Conservation (phyloP, 2,329 filamentous ascomycete species). For the Cercospora beticola region DNA sequence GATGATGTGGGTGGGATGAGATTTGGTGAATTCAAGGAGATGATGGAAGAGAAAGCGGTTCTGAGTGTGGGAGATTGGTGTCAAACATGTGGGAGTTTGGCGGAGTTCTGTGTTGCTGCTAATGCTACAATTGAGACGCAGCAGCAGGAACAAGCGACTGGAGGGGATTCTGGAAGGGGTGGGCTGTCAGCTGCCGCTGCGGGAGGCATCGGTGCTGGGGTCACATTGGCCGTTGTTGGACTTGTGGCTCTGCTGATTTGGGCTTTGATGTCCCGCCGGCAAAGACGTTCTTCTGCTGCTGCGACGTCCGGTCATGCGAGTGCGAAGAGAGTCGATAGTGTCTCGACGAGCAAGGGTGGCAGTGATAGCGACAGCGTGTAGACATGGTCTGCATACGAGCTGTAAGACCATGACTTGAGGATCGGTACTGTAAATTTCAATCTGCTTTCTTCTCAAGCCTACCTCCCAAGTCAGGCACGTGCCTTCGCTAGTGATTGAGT, state of each 20-base stretch:
- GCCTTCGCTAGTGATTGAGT: too few relatives aligned
- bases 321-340: background rate
- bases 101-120: constrained; percentile 15
- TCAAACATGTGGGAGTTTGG: constrained; percentile 1
- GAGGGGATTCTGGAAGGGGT: background rate
- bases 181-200: constrained; percentile 11
- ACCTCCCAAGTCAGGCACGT: too few relatives aligned
- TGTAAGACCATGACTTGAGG: background rate
- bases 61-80: constrained; percentile 12
- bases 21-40: background rate
- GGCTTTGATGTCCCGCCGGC: background rate
- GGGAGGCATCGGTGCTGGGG: constrained; percentile 13
- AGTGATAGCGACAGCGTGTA: constrained; percentile 8
- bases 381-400: background rate
- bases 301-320: background rate
- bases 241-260: constrained; percentile 1
- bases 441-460: too few relatives aligned
- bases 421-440: background rate
- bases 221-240: constrained; percentile 12
- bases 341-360: background rate
- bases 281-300: background rate
- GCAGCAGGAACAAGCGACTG: background rate
- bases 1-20: constrained; percentile 41
- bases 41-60: constrained; percentile 3
- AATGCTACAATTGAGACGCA: background rate